Base-by-base conservation (phyloP, 2,329 filamentous ascomycete genomes). In the Thielaviopsis euricoi region DNA sequence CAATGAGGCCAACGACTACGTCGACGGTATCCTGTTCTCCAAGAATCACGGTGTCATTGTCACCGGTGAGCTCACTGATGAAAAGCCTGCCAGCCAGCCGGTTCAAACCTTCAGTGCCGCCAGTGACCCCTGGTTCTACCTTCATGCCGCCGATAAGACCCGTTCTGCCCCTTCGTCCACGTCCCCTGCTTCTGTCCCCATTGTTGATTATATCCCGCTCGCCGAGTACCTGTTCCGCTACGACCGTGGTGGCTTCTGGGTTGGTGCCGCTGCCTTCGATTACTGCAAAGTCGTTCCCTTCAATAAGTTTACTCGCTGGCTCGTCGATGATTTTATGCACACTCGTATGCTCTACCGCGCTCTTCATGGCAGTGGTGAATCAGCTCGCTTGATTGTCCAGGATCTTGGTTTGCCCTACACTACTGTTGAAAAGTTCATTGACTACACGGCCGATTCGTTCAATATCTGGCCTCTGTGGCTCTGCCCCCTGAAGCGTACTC, bases 181-280 rank as follows among this genome's bases (percentile, higher is more conserved):
- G 2, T 46, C 61, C 15, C 50, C 43, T 46, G 62, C 13, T 29
- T 25, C 64, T 12, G 33, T 65, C 62, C 53, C 68, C 52, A 57
- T 65, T 17, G 63, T 67, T 56, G 81, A 86, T 55, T 80, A 80
- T 63, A 77, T 87, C 48, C 84, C 85, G 0, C 71, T 87, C 3
- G 78, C 80, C 46, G 84, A 87, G 66, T 88, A 88, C 67, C 79
- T 87, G 62, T 88, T 88, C 74, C 79, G 85, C 55, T 88, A 88
- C 71, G 85, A 88, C 69, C 79, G 85, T 51, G 85, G 82, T 56
- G 83, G 81, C 15, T 88, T 88, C 74, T 88, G 85, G 85, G 83
- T 86, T 43, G 84, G 82, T 50, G 71, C 72, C 6, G 77, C 78
- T 15, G 82, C 81, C 2, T 87, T 85, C 67, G 73, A 75, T 48